Evolutionary conservation across 1,284 basidiomycete species (phyloP).

Genomic region (Ceratobasidium theobromae): DNA sequence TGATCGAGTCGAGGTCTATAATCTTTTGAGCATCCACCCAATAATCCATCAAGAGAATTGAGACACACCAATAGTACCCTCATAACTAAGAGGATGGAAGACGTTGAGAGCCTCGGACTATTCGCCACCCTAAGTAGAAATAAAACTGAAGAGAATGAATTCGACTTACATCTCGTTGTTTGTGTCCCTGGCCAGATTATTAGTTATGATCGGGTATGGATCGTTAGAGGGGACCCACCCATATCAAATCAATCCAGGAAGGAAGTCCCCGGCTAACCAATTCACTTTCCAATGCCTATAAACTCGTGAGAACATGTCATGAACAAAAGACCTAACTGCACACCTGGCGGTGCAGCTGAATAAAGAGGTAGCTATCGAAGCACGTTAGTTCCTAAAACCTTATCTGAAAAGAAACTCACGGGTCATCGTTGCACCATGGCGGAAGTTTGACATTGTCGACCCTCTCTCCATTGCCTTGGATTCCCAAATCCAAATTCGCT

Average conservation of each 20-base stretch:
- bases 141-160: background rate
- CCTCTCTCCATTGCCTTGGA: constrained; percentile 73
- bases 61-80: constrained; percentile 76
- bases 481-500: constrained; percentile 80
- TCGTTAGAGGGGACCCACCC: constrained; percentile 47
- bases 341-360: constrained; percentile 77
- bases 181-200: constrained; percentile 52
- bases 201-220: background rate
- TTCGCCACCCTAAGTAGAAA: background rate
- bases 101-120: constrained; percentile 68
- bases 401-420: background rate
- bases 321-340: constrained; percentile 21
- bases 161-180: constrained; percentile 68
- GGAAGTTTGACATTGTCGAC: constrained; percentile 90
- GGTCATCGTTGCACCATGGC: constrained; percentile 75
- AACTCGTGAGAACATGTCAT: background rate
- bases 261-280: constrained; percentile 85
- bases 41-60: background rate
- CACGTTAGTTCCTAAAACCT: background rate
- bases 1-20: constrained; percentile 79
- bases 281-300: constrained; percentile 84
- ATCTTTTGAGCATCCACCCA: background rate
- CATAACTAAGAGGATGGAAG: constrained; percentile 94
- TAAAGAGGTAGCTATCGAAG: constrained; percentile 68
- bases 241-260: constrained; percentile 91